A percentile compares a stretch with the other conserved stretches of the same genome.
These are phyloP conservation scores for Ascodesmis nigricans DNA, from an alignment of 495 filamentous ascomycete genomes.

Conservation along the genomic window DNA sequence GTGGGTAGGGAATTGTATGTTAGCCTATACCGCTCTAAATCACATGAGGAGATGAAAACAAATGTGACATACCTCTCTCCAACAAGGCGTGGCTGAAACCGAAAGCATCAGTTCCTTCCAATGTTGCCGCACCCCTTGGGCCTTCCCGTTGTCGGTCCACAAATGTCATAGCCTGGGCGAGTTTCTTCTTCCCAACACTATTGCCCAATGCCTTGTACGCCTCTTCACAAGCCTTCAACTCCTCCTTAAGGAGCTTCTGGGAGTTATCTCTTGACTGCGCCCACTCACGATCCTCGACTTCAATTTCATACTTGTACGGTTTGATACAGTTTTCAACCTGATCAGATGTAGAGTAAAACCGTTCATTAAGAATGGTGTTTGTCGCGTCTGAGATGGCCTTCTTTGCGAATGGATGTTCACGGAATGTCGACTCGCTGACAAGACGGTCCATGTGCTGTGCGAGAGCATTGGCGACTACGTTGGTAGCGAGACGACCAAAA, in stretches of 20 bases:
- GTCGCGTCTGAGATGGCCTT: slow-evolving; percentile 79
- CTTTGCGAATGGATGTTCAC: slow-evolving; percentile 71
- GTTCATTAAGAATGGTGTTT: slow-evolving; percentile 69
- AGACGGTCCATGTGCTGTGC: slow-evolving; percentile 66
- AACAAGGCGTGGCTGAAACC: slow-evolving; percentile 74
- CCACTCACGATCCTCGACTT: slow-evolving; percentile 83
- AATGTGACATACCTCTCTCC: slow-evolving; percentile 38
- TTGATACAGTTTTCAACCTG: slow-evolving; percentile 99
- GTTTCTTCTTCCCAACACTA: slow-evolving; percentile 50
- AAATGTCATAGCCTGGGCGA: slow-evolving; percentile 76
- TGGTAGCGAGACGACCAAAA: slow-evolving; percentile 78
- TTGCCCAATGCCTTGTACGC: slow-evolving; percentile 56
- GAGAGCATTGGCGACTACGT: slow-evolving; percentile 68
- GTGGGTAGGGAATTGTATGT: slow-evolving; percentile 8
- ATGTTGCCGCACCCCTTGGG: slow-evolving; percentile 63
- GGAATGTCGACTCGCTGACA: slow-evolving; percentile 56
- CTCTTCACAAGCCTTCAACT: slow-evolving; percentile 59
- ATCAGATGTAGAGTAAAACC: slow-evolving; percentile 88
- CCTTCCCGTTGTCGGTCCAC: slow-evolving; percentile 73
- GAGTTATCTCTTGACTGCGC: slow-evolving; percentile 57
- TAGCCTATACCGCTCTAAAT: slow-evolving; percentile 10
- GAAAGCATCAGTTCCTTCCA: slow-evolving; percentile 63
- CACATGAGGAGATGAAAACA: not conserved
- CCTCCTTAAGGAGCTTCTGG: slow-evolving; percentile 52
- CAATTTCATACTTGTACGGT: slow-evolving; percentile 92